phyloP scores from a whole-genome alignment of 345 rosid genomes.

The Pugionium dolabratum region DNA sequence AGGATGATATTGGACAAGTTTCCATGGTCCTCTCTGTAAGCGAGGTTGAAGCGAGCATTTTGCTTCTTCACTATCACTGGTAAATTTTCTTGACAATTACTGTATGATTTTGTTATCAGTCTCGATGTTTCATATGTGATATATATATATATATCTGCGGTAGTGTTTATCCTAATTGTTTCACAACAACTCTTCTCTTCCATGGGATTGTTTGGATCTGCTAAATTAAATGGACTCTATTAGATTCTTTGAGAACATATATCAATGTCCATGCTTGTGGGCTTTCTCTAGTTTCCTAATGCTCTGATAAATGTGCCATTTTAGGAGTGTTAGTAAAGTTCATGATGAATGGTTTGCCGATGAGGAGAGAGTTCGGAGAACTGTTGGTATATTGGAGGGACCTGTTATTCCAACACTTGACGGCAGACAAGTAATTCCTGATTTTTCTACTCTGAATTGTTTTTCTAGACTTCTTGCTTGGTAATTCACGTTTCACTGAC shows the following conservation, averaged over 20 bases:
- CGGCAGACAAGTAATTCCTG: conserved; percentile 53
- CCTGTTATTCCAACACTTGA: conserved; percentile 50
- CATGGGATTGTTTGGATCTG: conserved; percentile 5
- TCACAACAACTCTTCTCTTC: background rate
- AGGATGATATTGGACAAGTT: conserved; percentile 68
- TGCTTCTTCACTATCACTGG: conserved; percentile 84
- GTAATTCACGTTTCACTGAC: conserved; percentile 29
- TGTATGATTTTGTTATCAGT: background rate
- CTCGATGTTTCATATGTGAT: conserved; percentile 1
- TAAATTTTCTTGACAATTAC: conserved; percentile 34
- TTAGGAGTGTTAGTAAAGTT: conserved; percentile 81
- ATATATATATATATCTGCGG: background rate
- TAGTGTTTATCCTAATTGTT: conserved; percentile 7
- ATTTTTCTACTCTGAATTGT: conserved; percentile 8
- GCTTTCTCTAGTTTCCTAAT: conserved; percentile 27
- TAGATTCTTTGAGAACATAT: conserved; percentile 13
- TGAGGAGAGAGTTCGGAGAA: conserved; percentile 70
- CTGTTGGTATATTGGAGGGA: conserved; percentile 75
- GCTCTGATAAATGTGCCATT: conserved; percentile 20
- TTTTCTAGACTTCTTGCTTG: conserved; percentile 13
- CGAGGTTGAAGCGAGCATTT: conserved; percentile 54
- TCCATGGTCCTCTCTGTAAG: conserved; percentile 75
- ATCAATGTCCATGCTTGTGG: conserved; percentile 1
- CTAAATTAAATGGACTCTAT: conserved; percentile 2
- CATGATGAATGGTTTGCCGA: conserved; percentile 95